Evolutionary conservation across 208 protist genomes (phyloP).

Genomic region (Acanthamoeba triangularis): DNA sequence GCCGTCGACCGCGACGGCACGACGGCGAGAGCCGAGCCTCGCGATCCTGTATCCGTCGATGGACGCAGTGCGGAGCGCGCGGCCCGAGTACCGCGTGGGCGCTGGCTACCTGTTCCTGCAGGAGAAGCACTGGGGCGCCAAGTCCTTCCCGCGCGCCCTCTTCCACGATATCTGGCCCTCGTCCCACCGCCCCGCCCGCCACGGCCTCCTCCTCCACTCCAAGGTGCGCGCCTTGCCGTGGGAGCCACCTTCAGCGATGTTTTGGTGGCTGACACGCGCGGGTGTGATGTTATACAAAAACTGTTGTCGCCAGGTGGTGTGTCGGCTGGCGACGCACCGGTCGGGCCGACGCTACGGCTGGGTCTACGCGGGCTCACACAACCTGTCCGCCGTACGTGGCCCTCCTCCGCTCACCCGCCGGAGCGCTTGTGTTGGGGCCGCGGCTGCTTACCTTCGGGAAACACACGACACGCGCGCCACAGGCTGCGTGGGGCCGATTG

Average conservation of each 20-base stretch:
- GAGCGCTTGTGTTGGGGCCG: background rate
- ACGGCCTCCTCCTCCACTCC: conserved; percentile 52
- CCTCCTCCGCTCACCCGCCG: background rate
- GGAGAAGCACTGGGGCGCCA: conserved; percentile 5
- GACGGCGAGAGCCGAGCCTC: background rate
- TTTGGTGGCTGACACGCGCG: background rate
- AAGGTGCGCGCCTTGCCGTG: too few relatives aligned
- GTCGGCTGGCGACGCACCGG: background rate
- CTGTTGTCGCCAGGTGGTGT: background rate
- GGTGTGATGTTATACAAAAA: background rate
- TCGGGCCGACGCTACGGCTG: conserved; percentile 75
- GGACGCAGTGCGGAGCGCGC: background rate
- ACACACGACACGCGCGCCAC: too few relatives aligned
- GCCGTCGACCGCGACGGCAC: too few relatives aligned
- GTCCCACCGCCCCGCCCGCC: background rate
- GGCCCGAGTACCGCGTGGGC: background rate
- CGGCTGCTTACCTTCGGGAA: too few relatives aligned
- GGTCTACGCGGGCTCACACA: conserved; percentile 80
- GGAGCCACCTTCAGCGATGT: too few relatives aligned
- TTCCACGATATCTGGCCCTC: conserved; percentile 45
- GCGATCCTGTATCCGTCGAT: conserved; percentile 37
- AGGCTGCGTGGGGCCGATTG: conserved; percentile 76
- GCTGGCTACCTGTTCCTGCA: conserved; percentile 39
- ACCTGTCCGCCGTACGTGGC: conserved; percentile 73
- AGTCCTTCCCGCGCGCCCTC: background rate